Base-by-base conservation (phyloP, 768 basidiomycete species). In the Boletus sensibilis region DNA sequence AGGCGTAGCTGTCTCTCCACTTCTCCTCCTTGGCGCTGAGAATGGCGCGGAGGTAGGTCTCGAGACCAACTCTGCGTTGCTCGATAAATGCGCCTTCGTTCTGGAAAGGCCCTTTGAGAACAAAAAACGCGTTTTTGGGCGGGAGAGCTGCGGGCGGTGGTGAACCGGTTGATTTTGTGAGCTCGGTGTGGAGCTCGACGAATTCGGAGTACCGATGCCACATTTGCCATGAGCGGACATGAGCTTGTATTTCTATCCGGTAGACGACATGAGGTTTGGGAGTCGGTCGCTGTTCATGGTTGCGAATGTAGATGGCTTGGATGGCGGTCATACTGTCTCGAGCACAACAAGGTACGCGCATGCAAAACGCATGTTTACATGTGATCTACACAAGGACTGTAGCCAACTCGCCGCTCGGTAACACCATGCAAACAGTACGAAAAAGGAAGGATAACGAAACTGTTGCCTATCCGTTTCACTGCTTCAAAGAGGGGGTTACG, bases 121-220 rank as follows among this genome's bases (percentile, higher is more conserved):
- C 75, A 53, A 86, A 83, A 71, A 92, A 79, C 42, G 82, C 73
- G 68, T 91, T 90, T 73, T 98, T 98, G 11, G 88, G 84, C 37
- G 96, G 96, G 20, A 98, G 82, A n/a, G 78, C 58, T 18, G 73
- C 80, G 13, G 95, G 94, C 12, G 94, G 93, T 20, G 87, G 74
- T n/a, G 84, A 81, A 16, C 87, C 87, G n/a, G 83, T 82, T n/a
- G 86, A 82, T 68, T 88, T 87, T 27, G 81, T 80, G 64, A 97
- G 83, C 65, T 94, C 89, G 9, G 82, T 81, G 71, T 95, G 83
- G 8, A 98, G 84, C 64, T 92, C 86, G 67, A 82, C 86, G 74
- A 98, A 98, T 74, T 97, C 94, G 41, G 92, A 94, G 76, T 98
- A 98, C 48, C 96, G 89, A 55, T 89, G 80, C 85, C 90, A 91